Evolutionary conservation across 371 early-diverging fungal genomes (phyloP).

Genomic region (Lichtheimia hyalospora): DNA sequence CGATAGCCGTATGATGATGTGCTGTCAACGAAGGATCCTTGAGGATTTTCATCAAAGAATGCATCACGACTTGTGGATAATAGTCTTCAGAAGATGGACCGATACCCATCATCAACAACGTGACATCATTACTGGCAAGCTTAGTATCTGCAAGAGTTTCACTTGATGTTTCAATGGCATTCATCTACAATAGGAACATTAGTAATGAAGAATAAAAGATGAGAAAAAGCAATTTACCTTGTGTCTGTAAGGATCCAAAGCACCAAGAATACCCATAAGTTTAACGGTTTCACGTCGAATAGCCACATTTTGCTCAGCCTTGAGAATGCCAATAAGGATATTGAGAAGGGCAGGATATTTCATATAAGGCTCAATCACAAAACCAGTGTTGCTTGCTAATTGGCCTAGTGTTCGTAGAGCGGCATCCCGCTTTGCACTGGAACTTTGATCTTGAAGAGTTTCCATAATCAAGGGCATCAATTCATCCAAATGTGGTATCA

Average conservation of each 20-base stretch:
- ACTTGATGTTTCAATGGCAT: constrained; percentile 53
- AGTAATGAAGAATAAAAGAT: background rate
- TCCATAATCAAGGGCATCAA: constrained; percentile 89
- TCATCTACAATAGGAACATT: constrained; percentile 25
- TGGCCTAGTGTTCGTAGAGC: constrained; percentile 87
- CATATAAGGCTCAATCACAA: constrained; percentile 89
- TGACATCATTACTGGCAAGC: constrained; percentile 62
- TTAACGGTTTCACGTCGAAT: constrained; percentile 88
- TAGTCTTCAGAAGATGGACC: constrained; percentile 82
- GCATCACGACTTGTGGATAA: constrained; percentile 87
- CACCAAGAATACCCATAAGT: constrained; percentile 93
- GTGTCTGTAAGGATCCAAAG: constrained; percentile 93
- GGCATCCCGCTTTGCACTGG: constrained; percentile 82
- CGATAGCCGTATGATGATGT: constrained; percentile 88
- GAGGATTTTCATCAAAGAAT: constrained; percentile 88
- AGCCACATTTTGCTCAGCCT: constrained; percentile 70
- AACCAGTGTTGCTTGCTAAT: constrained; percentile 83
- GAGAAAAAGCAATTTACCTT: constrained; percentile 50
- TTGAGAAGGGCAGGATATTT: constrained; percentile 87
- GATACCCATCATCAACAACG: constrained; percentile 71
- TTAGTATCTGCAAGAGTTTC: constrained; percentile 60
- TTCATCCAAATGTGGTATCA: constrained; percentile 79
- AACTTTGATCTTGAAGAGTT: constrained; percentile 89
- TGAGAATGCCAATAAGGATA: constrained; percentile 80
- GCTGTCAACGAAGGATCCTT: constrained; percentile 78